Conservation (phyloP, 2,329 filamentous ascomycete genomes). For the Ophiostoma perfectum region DNA sequence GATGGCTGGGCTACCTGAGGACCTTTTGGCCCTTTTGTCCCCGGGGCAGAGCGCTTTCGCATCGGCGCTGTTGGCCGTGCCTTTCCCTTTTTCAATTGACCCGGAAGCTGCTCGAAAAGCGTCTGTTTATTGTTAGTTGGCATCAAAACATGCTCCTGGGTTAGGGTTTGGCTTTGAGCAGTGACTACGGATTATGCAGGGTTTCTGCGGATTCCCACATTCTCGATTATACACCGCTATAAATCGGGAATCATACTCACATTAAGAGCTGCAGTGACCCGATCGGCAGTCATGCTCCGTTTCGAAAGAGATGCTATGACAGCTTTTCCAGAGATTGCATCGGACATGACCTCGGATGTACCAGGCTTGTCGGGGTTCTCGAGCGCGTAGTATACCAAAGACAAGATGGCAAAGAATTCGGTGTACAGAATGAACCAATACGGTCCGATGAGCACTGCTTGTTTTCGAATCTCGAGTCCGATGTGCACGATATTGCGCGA, state of each 20-base stretch:
- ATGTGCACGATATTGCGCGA: constrained; percentile 73
- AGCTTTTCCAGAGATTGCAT: constrained; percentile 78
- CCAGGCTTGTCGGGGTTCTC: constrained; percentile 73
- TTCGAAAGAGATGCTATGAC: constrained; percentile 73
- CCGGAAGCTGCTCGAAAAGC: constrained; percentile 79
- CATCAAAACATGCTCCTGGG: not conserved
- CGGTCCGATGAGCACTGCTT: constrained; percentile 57
- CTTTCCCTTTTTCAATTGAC: constrained; percentile 55
- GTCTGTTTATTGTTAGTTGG: constrained; percentile 43
- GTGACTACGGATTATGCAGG: not conserved
- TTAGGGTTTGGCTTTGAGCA: not conserved
- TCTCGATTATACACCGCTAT: constrained; percentile 1
- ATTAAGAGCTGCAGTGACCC: constrained; percentile 71
- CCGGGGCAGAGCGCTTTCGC: constrained; percentile 54
- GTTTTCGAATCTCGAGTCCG: constrained; percentile 50
- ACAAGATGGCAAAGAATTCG: constrained; percentile 74
- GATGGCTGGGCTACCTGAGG: constrained; percentile 28
- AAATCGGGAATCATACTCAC: constrained; percentile 44
- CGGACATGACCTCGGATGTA: constrained; percentile 73
- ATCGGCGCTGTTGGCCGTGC: constrained; percentile 37
- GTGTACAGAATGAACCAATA: constrained; percentile 87
- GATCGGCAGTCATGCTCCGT: constrained; percentile 81
- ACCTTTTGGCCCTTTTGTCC: constrained; percentile 38
- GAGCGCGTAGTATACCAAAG: constrained; percentile 71
- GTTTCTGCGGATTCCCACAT: not conserved